Base-by-base conservation (phyloP, 805 yeast species). In the Candida silvatica region DNA sequence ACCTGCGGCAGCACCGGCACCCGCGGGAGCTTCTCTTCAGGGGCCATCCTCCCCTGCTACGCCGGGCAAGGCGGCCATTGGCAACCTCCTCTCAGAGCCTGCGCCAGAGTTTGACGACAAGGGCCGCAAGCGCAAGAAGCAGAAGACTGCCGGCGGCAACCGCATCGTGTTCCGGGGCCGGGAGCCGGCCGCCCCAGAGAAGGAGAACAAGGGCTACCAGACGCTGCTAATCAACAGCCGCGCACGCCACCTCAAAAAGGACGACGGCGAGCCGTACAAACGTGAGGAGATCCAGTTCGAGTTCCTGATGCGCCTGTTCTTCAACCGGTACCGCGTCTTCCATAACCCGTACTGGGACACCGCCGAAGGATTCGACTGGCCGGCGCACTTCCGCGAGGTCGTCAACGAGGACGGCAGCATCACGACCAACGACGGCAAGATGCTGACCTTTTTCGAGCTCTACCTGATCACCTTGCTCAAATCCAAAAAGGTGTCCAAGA, bases 191-290 rank as follows among this genome's bases (percentile, higher is more conserved):
- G 11, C 11, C 12, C 36, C 11, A 43, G 41, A 20, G 40, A 43
- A 17, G 38, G 37, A 29, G 51, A 48, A 12, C 24, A 53, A 48
- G 38, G 47, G 40, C 38, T 54, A 51, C 30, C 58, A 49, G 33
- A 48, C 57, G 4, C 38, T 48, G 17, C 37, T 51, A 31, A 48
- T 57, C 6, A 51, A 61, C 43, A 46, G 58, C 3, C 44, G 60
- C 32, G 42, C 56, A 4, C 63, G 83, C 30, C 87, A 80, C 55
- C 56, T 90, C 46, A 90, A 90, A 58, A 90, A 88, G 52, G 68
- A 76, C 15, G 97, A 90, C 51, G 96, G 97, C 5, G 94, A 83
- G 48, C 94, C 95, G 16, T 76, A 88, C 39, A 83, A 92, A 81
- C 67, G 97, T 32, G 69, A 62, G 37, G 97, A 90, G 48, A 80